Conservation (phyloP, 1,284 basidiomycete species). For the Naganishia liquefaciens region DNA sequence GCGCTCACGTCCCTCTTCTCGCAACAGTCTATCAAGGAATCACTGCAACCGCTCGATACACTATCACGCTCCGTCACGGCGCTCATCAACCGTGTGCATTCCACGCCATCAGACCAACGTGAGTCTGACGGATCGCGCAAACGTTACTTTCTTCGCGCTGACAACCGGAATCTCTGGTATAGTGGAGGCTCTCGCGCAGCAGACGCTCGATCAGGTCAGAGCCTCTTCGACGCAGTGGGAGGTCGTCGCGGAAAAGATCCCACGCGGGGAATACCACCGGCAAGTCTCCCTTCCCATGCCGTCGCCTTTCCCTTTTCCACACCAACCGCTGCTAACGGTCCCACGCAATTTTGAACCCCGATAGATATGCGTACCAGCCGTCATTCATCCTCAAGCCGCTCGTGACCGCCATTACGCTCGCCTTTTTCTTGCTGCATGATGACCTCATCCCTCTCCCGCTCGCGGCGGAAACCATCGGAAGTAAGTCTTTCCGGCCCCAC, state of each 20-base stretch:
- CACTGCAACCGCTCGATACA: constrained; percentile 51
- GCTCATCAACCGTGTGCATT: constrained; percentile 51
- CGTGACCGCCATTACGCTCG: constrained; percentile 47
- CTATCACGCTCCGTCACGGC: constrained; percentile 44
- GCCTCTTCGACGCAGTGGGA: constrained; percentile 43
- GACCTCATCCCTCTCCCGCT: constrained; percentile 48
- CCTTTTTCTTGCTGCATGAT: constrained; percentile 50
- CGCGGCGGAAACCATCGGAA: constrained; percentile 46
- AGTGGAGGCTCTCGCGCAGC: constrained; percentile 46
- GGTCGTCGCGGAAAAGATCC: constrained; percentile 45
- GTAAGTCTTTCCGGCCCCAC: constrained; percentile 38
- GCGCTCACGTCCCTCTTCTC: neutral
- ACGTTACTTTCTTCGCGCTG: neutral
- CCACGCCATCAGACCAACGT: constrained; percentile 46
- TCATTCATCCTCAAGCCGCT: constrained; percentile 47
- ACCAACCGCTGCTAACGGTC: neutral
- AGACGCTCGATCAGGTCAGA: constrained; percentile 44
- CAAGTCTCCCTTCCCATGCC: constrained; percentile 31
- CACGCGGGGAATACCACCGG: constrained; percentile 52
- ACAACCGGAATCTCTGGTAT: neutral
- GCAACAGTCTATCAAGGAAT: constrained; percentile 47
- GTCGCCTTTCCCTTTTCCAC: neutral
- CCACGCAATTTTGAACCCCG: neutral
- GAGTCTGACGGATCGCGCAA: constrained; percentile 29
- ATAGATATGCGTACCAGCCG: constrained; percentile 48